phyloP scores from a whole-genome alignment of 371 early-diverging fungal genomes.

The Scutellospora calospora region DNA sequence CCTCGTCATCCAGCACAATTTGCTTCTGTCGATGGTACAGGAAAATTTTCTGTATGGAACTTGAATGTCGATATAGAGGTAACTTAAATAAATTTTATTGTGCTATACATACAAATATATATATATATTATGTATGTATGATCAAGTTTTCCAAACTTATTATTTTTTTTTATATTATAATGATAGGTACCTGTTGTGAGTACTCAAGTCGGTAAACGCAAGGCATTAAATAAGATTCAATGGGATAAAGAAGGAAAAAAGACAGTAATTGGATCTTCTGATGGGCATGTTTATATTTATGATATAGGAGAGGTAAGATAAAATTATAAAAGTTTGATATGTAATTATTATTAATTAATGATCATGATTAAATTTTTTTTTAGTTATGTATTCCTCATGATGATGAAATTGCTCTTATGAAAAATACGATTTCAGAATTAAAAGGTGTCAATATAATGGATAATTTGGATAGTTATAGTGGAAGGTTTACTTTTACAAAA shows the following conservation, averaged over 20 bases:
- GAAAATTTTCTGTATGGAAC: constrained; percentile 91
- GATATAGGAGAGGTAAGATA: constrained; percentile 85
- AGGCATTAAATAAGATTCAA: constrained; percentile 91
- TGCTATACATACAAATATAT: constrained; percentile 29
- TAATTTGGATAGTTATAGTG: not conserved
- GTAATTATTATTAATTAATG: not conserved
- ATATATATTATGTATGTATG: not conserved
- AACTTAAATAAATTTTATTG: not conserved
- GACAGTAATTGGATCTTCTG: constrained; percentile 86
- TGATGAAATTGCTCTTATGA: constrained; percentile 15
- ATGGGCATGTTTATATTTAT: constrained; percentile 89
- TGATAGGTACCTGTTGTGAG: constrained; percentile 72
- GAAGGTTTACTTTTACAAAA: not conserved
- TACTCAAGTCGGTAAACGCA: constrained; percentile 67
- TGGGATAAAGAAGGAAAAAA: constrained; percentile 92
- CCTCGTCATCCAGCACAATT: constrained; percentile 94
- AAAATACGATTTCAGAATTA: constrained; percentile 39
- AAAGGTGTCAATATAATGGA: not conserved
- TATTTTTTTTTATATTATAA: not conserved
- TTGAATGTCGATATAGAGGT: constrained; percentile 89
- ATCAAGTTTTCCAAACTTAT: not conserved
- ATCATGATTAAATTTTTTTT: not conserved
- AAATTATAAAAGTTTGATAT: not conserved
- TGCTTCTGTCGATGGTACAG: constrained; percentile 91
- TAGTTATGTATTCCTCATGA: constrained; percentile 15